Conservation (phyloP, 1,284 basidiomycete genomes). For the Rugosomyces carneus region DNA sequence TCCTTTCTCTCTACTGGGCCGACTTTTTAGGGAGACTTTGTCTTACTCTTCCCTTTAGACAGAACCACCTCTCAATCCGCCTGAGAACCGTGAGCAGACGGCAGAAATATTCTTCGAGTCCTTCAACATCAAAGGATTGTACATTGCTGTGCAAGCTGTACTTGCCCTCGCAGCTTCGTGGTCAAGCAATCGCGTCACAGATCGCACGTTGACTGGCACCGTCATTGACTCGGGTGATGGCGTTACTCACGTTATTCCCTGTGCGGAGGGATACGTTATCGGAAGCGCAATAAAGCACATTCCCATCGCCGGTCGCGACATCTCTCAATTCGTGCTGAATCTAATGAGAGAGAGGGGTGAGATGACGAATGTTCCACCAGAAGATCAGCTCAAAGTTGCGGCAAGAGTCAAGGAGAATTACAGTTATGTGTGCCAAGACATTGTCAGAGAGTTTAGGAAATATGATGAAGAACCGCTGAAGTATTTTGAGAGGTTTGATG, state of each 20-base stretch:
- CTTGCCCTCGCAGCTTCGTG: constrained; percentile 98
- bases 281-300: constrained; percentile 99
- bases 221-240: constrained; percentile 99
- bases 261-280: constrained; percentile 98
- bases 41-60: constrained; percentile 50
- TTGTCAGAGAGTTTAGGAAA: constrained; percentile 98
- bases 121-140: constrained; percentile 96
- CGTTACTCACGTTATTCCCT: constrained; percentile 96
- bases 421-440: constrained; percentile 98
- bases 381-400: constrained; percentile 90
- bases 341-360: constrained; percentile 95
- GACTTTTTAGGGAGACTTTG: neutral
- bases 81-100: constrained; percentile 98
- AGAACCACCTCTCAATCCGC: constrained; percentile 96
- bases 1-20: neutral
- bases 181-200: constrained; percentile 89
- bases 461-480: constrained; percentile 97
- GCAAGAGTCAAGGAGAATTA: constrained; percentile 98
- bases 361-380: constrained; percentile 86
- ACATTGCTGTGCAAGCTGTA: constrained; percentile 98
- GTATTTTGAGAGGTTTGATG: constrained; percentile 92
- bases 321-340: constrained; percentile 96
- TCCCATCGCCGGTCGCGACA: constrained; percentile 96
- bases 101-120: constrained; percentile 99
- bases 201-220: constrained; percentile 93